These are phyloP conservation scores for Cruciata laevipes DNA, from an alignment of 257 asterid genomes.

Conservation along the genomic window DNA sequence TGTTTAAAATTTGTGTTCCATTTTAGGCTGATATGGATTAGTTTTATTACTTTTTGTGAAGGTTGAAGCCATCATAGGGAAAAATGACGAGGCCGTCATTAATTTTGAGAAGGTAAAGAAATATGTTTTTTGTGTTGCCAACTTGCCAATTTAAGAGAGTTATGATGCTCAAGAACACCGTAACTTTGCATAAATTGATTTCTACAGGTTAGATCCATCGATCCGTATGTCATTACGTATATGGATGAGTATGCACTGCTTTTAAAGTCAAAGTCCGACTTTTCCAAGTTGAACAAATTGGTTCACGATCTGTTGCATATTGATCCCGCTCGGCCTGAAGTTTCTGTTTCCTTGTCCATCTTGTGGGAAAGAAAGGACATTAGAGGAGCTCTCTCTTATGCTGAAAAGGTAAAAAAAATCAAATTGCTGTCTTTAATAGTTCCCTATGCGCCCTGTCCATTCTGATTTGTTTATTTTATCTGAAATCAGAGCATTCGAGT, in stretches of 20 bases:
- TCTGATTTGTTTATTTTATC: constrained; percentile 17
- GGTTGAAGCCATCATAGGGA: constrained; percentile 87
- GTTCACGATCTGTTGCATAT: constrained; percentile 76
- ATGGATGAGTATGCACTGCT: constrained; percentile 99
- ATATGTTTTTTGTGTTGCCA: constrained; percentile 12
- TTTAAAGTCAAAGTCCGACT: constrained; percentile 73
- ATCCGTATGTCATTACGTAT: constrained; percentile 71
- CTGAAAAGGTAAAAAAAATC: constrained; percentile 74
- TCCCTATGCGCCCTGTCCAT: background rate
- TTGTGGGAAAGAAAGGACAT: constrained; percentile 94
- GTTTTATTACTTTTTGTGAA: constrained; percentile 15
- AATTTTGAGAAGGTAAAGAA: constrained; percentile 77
- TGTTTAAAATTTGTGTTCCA: background rate
- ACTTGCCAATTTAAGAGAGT: constrained; percentile 8
- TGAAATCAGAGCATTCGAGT: constrained; percentile 71
- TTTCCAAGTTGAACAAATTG: constrained; percentile 68
- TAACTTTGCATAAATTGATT: constrained; percentile 13
- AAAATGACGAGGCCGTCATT: constrained; percentile 82
- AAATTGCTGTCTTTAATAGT: constrained; percentile 9
- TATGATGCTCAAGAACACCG: constrained; percentile 4
- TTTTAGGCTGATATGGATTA: background rate
- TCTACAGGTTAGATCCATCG: constrained; percentile 75
- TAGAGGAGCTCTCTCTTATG: constrained; percentile 75
- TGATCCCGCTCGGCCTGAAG: constrained; percentile 91
- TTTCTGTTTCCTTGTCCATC: constrained; percentile 84